These are phyloP conservation scores for Plasmodium reichenowi DNA, from an alignment of 169 alveolate species.

Conservation along the genomic window DNA sequence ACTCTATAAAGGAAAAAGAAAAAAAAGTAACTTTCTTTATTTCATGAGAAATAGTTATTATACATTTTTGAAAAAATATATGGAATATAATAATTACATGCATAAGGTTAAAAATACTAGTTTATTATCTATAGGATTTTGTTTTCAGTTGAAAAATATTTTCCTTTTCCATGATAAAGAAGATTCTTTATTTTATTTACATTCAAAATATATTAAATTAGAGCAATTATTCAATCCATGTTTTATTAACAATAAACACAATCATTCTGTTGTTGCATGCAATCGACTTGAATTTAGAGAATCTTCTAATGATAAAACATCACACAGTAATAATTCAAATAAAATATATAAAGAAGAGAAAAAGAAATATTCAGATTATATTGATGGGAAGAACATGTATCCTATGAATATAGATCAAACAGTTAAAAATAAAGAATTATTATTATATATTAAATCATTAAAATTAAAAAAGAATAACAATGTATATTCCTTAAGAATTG, in stretches of 20 bases:
- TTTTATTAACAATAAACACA: background rate
- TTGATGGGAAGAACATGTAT: background rate
- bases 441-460: slow-evolving; percentile 36
- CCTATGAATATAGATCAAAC: background rate
- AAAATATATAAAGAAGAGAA: background rate
- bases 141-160: slow-evolving; percentile 24
- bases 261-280: background rate
- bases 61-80: slow-evolving; percentile 43
- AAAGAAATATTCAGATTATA: background rate
- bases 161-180: slow-evolving; percentile 43
- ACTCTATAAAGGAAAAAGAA: background rate
- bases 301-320: background rate
- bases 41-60: slow-evolving; percentile 55
- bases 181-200: slow-evolving; percentile 39
- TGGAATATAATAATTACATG: slow-evolving; percentile 39
- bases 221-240: slow-evolving; percentile 41
- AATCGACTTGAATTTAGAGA: background rate
- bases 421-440: slow-evolving; percentile 11
- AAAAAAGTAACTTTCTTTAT: slow-evolving; percentile 37
- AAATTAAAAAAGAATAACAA: slow-evolving; percentile 51
- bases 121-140: slow-evolving; percentile 50
- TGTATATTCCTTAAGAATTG: slow-evolving; percentile 34
- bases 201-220: background rate
- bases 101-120: slow-evolving; percentile 16
- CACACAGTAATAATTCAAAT: no score